Conservation (phyloP, 257 asterid species). For the Solanum corneliomulleri region DNA sequence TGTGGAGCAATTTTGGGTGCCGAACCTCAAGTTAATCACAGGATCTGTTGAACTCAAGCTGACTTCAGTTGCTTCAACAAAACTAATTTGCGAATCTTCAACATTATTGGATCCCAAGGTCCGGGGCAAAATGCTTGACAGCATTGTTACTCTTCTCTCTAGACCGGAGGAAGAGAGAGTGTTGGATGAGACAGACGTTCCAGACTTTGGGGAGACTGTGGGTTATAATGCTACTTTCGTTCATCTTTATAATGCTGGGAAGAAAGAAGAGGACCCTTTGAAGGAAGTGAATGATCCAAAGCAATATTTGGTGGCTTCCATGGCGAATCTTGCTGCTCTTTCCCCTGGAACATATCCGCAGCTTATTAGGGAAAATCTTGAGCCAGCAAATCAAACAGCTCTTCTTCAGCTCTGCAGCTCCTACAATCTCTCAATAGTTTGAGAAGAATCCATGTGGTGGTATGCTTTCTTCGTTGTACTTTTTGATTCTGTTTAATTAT, state of each 20-base stretch:
- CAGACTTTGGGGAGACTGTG: slow-evolving; percentile 69
- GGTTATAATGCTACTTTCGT: slow-evolving; percentile 75
- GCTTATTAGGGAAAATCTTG: slow-evolving; percentile 51
- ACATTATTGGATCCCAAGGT: slow-evolving; percentile 47
- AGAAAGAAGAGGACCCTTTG: slow-evolving; percentile 83
- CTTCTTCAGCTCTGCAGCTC: slow-evolving; percentile 61
- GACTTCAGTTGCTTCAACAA: slow-evolving; percentile 76
- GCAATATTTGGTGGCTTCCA: slow-evolving; percentile 60
- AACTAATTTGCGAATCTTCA: slow-evolving; percentile 60
- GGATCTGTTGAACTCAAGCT: slow-evolving; percentile 71
- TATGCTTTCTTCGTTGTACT: background rate
- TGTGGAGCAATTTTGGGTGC: slow-evolving; percentile 78
- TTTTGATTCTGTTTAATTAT: background rate
- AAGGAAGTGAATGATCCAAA: slow-evolving; percentile 75
- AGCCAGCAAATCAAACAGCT: slow-evolving; percentile 69
- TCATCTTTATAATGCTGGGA: slow-evolving; percentile 68
- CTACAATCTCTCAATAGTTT: slow-evolving; percentile 44
- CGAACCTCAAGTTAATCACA: slow-evolving; percentile 62
- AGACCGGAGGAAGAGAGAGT: slow-evolving; percentile 73
- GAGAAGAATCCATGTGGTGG: slow-evolving; percentile 9
- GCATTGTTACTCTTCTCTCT: slow-evolving; percentile 78
- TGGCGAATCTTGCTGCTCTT: slow-evolving; percentile 54
- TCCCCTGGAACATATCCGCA: slow-evolving; percentile 59
- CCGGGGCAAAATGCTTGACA: slow-evolving; percentile 85
- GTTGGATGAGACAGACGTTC: slow-evolving; percentile 73